Evolutionary conservation across 352 stramenopile genomes (phyloP), one percentile per base, ranked within the genome.

Genomic region (Blastocystis sp.): DNA sequence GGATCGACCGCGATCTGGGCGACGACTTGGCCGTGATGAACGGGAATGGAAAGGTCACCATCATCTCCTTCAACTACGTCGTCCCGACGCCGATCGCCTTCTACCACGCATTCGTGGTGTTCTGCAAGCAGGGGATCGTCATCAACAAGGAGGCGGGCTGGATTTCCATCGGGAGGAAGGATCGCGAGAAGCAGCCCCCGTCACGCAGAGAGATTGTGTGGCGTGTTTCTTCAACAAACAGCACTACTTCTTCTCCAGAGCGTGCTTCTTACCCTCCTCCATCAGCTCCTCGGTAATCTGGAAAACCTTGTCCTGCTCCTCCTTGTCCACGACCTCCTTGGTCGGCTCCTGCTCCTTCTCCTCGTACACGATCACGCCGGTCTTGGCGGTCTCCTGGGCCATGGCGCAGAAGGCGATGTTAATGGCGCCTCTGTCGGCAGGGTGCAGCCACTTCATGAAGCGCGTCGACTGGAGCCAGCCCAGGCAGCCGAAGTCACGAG

Each of bases 21-120:
- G 42, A 84, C 48, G 74, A 69, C 21, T 64, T 68, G 40, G 57
- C 74, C 3, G 74, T 84, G 52, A 68, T 84, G 21, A 84, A 84
- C 45, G 74, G 74, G 40, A 84, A 84, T 28, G 74, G 74, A 3
- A 59, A 24, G 21, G 38, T 84, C 7, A 84, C 74, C 19, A 57
- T 84, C 19, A 63, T 84, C 38, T 84, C 74, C 17, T 84, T 84
- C 74, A 45, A 42, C 34, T 84, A 84, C 45, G 14, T 43, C 17
- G 45, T 84, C 3, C 74, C 74, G 2, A 68, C 74, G 24, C 57
- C 74, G 10, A 11, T 84, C 9, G 74, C 74, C 24, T 84, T 84
- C 52, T 84, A 59, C 38, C 74, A 84, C 24, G 74, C 74, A 14
- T 84, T 84, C n/a, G 74, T 68, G 14, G n/a, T 84, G 6, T 84